Conservation (phyloP, 2,329 filamentous ascomycete genomes). For the Fusarium ramigenum region DNA sequence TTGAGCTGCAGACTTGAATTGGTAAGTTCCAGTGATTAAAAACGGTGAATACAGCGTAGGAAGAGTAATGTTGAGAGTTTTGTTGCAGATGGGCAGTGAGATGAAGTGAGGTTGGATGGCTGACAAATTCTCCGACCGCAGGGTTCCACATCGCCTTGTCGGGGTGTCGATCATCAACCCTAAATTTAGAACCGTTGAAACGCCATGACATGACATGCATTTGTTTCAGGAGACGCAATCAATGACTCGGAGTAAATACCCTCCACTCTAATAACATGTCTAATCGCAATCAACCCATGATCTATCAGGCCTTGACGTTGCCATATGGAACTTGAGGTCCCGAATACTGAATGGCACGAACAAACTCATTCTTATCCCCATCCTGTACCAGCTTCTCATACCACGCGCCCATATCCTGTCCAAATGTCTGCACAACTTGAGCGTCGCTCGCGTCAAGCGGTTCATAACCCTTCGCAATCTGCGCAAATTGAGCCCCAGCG, state of each 20-base stretch:
- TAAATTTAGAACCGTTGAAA: background rate
- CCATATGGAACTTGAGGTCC: constrained; percentile 33
- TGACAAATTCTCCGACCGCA: constrained; percentile 30
- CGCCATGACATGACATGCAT: background rate
- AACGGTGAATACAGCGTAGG: fast-evolving
- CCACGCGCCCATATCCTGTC: constrained; percentile 37
- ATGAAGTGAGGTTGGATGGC: background rate
- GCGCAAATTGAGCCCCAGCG: constrained; percentile 30
- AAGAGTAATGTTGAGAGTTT: background rate
- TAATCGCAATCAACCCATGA: background rate
- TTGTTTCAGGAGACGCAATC: background rate
- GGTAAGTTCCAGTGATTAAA: fast-evolving
- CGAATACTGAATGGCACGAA: constrained; percentile 36
- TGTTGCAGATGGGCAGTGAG: background rate
- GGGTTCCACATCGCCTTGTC: background rate
- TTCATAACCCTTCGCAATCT: constrained; percentile 35
- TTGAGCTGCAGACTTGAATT: fast-evolving
- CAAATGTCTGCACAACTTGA: constrained; percentile 30
- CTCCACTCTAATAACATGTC: background rate
- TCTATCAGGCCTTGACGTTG: background rate
- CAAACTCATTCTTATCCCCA: constrained; percentile 42
- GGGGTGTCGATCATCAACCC: background rate
- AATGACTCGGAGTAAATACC: background rate
- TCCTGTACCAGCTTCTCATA: constrained; percentile 38
- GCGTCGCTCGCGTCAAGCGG: constrained; percentile 42